Base-by-base conservation (phyloP, 148 eudicot species). In the Cornus suecica region DNA sequence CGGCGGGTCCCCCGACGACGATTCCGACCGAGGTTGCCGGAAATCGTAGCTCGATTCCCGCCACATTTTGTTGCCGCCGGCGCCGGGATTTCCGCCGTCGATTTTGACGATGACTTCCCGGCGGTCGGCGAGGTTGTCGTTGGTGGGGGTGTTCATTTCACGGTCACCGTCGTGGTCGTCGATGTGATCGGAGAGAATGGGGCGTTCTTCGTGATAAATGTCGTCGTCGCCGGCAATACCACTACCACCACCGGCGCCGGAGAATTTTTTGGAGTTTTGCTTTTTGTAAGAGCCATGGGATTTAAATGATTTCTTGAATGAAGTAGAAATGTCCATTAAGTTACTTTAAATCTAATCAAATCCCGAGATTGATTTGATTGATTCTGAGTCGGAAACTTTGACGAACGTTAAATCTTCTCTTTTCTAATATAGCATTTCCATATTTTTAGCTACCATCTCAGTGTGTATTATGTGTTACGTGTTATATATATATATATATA, bases 61-160 rank as follows among this genome's bases (percentile, higher is more conserved):
- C 74, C 71, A 24, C 14, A 68, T 32, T 7, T 51, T 42, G 34
- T 24, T 67, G 75, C 4, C 41, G 22, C 22, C 11, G 4, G 24
- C 56, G 5, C 18, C 37, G 22, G 27, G 32, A 14, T 23, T 6
- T 0, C 29, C 65, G 24, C 58, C 77, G 60, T 89, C 82, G 37
- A 89, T 79, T 29, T 87, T 84, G 1, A 89, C 85, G 34, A 87
- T 79, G 48, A 89, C 80, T 34, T 85, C 86, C 4, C 41, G 42
- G 23, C 37, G 56, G 11, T 48, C 72, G 30, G 74, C 18, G n/a
- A 67, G 25, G n/a, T 58, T 25, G 20, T 14, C 62, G 7, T 32
- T 8, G 37, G 37, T 32, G 37, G 37, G 4, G 25, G 62, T 58
- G 25, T 11, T 58, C 62, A 37, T 37, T 37, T 8, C 42, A n/a